Conservation (phyloP, 441 rosid species). For the Bruguiera hainesii region DNA sequence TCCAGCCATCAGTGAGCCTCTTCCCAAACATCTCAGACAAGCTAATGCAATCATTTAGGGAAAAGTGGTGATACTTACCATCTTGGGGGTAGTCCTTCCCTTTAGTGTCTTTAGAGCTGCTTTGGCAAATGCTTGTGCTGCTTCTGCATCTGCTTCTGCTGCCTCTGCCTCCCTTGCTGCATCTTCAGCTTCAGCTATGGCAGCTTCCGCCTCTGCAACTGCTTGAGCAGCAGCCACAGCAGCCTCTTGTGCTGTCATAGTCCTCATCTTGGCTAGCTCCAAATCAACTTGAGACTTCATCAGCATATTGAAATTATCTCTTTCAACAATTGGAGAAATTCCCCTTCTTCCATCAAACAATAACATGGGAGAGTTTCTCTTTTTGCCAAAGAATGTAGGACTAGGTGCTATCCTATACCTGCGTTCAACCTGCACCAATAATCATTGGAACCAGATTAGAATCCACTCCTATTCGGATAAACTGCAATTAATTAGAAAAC, state of each 20-base stretch:
- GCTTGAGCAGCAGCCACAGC: slow-evolving; percentile 81
- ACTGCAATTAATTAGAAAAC: background rate
- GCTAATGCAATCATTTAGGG: background rate
- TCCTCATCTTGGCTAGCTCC: slow-evolving; percentile 76
- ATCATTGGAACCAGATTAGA: background rate
- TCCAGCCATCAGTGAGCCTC: background rate
- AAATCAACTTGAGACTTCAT: slow-evolving; percentile 63
- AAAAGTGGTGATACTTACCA: slow-evolving; percentile 17
- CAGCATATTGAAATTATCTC: slow-evolving; percentile 43
- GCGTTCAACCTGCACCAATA: slow-evolving; percentile 65
- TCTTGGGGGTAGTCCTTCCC: slow-evolving; percentile 49
- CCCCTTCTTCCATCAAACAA: slow-evolving; percentile 41
- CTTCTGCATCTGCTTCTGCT: slow-evolving; percentile 92
- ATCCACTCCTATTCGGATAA: background rate
- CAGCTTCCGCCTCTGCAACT: slow-evolving; percentile 92
- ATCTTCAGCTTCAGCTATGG: slow-evolving; percentile 84
- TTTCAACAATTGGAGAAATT: slow-evolving; percentile 45
- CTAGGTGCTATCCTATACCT: slow-evolving; percentile 68
- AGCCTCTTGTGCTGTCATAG: slow-evolving; percentile 81
- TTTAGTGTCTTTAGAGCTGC: slow-evolving; percentile 68
- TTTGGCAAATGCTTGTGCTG: slow-evolving; percentile 85
- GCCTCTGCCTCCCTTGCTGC: slow-evolving; percentile 91
- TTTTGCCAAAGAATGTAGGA: slow-evolving; percentile 43
- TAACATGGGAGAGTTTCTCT: slow-evolving; percentile 31
- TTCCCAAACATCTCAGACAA: background rate